Evolutionary conservation across 768 basidiomycete species (phyloP).

Genomic region (Podaxis mareebaensis): DNA sequence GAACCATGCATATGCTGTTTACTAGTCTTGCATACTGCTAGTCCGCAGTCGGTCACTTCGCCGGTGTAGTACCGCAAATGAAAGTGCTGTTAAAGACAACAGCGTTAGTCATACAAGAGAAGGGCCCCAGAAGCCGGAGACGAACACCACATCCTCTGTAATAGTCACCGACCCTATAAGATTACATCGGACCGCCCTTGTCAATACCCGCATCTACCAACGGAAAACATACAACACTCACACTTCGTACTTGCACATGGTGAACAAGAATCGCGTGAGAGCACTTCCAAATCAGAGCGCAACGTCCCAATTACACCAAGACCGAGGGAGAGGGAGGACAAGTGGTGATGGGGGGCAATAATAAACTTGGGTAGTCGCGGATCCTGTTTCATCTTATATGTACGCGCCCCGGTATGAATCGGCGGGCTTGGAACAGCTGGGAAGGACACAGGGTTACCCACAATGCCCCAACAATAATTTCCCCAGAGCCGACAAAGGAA

Average conservation of each 20-base stretch:
- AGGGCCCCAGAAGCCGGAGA: slow-evolving; percentile 9
- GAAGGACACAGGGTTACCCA: slow-evolving; percentile 15
- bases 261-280: neutral
- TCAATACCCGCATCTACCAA: slow-evolving; percentile 3
- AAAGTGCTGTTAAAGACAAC: slow-evolving; percentile 38
- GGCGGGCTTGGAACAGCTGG: slow-evolving; percentile 7
- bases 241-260: slow-evolving; percentile 40
- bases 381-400: slow-evolving; percentile 15
- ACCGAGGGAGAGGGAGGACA: neutral
- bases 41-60: slow-evolving; percentile 40
- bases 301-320: neutral
- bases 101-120: slow-evolving; percentile 13
- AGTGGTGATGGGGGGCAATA: neutral
- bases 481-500: slow-evolving; percentile 13
- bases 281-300: neutral
- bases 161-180: slow-evolving; percentile 44
- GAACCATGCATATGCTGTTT: slow-evolving; percentile 44
- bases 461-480: neutral
- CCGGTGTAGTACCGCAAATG: slow-evolving; percentile 51
- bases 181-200: neutral
- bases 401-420: slow-evolving; percentile 6
- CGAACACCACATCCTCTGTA: slow-evolving; percentile 52
- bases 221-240: slow-evolving; percentile 19
- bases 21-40: slow-evolving; percentile 40
- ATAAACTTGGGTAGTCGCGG: neutral